Evolutionary conservation across 768 basidiomycete genomes (phyloP), one percentile per base, ranked within the genome.

Genomic region (Suillus discolor): DNA sequence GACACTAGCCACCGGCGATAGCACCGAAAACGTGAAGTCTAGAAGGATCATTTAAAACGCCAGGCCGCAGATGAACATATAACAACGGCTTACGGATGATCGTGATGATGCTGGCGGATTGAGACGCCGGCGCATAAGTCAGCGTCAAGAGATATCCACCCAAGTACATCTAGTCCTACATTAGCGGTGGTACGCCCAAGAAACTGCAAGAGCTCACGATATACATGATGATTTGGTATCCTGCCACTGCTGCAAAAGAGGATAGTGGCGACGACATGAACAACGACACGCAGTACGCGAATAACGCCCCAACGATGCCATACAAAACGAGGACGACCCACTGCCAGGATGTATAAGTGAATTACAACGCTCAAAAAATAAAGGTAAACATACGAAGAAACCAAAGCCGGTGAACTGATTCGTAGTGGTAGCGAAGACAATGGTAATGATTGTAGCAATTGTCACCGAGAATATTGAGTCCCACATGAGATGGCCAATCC

Each of bases 401-500:
- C 90, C 91, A 34, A 90, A 80, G 0, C 87, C 90, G 66, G 87
- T 81, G 74, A 94, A 92, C 66, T 91, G 87, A 64, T 85, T 78
- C 0, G 87, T 81, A 4, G 74, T 82, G 18, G 78, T 71, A 12
- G 85, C 85, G 68, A 89, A 91, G 8, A 92, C 70, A 51, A 91
- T 84, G 20, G 83, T 79, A 54, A 92, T 85, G 61, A 91, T 77
- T 2, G 89, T 89, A 1, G 91, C 82, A 25, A 86, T 73, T n/a
- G 89, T 75, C 18, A 89, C 68, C 4, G 85, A 82, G 65, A 85
- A 83, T 12, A 90, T 81, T 9, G 85, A 81, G 70, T 94, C 92
- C 74, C 90, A 92, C 71, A 90, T 78, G 18, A 93, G 80, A 75
- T 94, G 92, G 3, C 92, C 92, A 4, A 94, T 78, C 90, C 91